Evolutionary conservation across 768 basidiomycete species (phyloP), one percentile per base, ranked within the genome.

Genomic region (Tulasnella sp.): DNA sequence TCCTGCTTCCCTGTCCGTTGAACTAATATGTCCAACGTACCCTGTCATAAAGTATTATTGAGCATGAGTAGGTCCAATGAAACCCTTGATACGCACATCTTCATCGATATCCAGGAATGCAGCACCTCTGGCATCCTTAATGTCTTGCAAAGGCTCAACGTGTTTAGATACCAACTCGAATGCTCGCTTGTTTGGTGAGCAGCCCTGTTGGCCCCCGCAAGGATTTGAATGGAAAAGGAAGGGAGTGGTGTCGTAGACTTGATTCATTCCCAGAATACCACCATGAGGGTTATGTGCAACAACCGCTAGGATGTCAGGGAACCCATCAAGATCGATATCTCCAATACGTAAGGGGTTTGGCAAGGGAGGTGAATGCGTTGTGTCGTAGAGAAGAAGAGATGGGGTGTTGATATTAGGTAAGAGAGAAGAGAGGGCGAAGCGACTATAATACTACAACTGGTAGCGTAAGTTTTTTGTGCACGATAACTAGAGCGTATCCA

Each of bases 61-160:
- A 28, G 2, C 19, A 25, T 27, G 7, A 41, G 27, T 0, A 16
- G n/a, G 27, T 15, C 1, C 33, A 37, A 42, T 12, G 32, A 15
- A 1, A 39, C 5, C 3, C 3, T 41, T n/a, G 4, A 3, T 10
- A 72, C 87, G 58, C 60, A 91, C 91, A 65, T 99, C 92, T 64
- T 96, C 95, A 59, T 96, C 93, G 63, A 96, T 71, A 65, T 99
- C 95, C 53, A 98, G 59, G 64, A 92, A 91, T 2, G 81, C 72
- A 4, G 79, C 78, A 9, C 79, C 74, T 35, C 81, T 70, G 0
- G 85, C 93, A 64, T 98, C 95, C 57, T 73, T 78, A 15, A 96
- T 70, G 6, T 64, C 64, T 19, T 76, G 70, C 47, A 98, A 63
- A 4, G 72, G 66, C 27, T 81, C 77, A 12, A 74, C 75, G 3